Conservation (phyloP, 805 yeast genomes). For the Yarrowia sp. region DNA sequence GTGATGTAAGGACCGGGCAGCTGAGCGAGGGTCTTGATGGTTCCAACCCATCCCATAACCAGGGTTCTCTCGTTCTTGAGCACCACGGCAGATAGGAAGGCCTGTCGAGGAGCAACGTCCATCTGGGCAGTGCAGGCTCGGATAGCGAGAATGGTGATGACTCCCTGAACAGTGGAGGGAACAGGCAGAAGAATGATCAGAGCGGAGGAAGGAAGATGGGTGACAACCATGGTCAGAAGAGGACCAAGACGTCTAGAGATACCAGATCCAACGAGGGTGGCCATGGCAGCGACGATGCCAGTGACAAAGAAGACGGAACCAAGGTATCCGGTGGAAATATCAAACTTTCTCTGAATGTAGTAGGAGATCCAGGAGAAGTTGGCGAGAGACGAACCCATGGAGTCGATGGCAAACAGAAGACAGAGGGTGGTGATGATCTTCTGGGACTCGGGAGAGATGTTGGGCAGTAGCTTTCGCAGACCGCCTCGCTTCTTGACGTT, state of each 20-base stretch:
- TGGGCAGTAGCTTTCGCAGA: constrained; percentile 27
- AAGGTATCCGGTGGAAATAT: constrained; percentile 51
- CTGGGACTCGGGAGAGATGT: constrained; percentile 32
- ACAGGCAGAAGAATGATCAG: constrained; percentile 56
- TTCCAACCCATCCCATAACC: constrained; percentile 81
- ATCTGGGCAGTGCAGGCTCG: constrained; percentile 66
- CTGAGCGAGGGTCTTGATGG: constrained; percentile 78
- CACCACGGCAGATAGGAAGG: constrained; percentile 66
- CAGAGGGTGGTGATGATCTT: constrained; percentile 34
- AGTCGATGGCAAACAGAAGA: constrained; percentile 65
- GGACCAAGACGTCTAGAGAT: constrained; percentile 67
- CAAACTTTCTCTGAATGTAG: constrained; percentile 60
- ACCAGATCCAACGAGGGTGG: constrained; percentile 44
- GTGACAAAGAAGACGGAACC: constrained; percentile 68
- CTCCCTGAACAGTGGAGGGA: constrained; percentile 41
- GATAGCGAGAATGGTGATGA: constrained; percentile 50
- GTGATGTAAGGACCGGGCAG: constrained; percentile 75
- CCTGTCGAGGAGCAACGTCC: constrained; percentile 90
- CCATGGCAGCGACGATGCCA: constrained; percentile 59
- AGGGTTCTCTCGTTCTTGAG: constrained; percentile 62
- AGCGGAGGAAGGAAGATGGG: constrained; percentile 73
- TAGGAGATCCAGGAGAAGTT: constrained; percentile 80
- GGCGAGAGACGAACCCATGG: constrained; percentile 80
- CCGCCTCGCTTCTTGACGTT: constrained; percentile 2
- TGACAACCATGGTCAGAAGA: constrained; percentile 63